Conservation (phyloP, 305 asterid species). For the Fraxinus greggii region DNA sequence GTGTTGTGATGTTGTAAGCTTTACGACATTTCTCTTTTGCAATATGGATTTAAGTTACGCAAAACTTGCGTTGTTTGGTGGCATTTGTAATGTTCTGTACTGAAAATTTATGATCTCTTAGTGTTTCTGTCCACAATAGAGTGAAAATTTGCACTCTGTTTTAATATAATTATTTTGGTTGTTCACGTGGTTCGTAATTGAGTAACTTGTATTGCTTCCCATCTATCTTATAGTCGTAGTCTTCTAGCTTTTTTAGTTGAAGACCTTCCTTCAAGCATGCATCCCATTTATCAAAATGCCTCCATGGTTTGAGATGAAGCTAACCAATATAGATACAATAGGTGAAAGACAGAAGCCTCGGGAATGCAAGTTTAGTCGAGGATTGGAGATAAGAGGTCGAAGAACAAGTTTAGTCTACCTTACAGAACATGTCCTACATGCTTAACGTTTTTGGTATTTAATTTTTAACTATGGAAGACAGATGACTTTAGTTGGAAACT, state of each 20-base stretch:
- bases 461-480: neutral
- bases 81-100: neutral
- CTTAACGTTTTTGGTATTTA: neutral
- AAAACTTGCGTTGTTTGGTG: conserved; percentile 10
- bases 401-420: neutral
- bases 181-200: neutral
- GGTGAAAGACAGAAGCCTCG: neutral
- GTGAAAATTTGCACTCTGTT: neutral
- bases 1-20: conserved; percentile 56
- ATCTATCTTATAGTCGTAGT: neutral
- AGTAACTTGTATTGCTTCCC: neutral
- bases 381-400: neutral
- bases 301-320: neutral
- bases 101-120: neutral
- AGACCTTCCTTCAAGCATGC: neutral
- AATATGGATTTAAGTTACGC: conserved; percentile 41
- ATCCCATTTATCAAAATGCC: neutral
- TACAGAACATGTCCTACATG: neutral
- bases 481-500: neutral
- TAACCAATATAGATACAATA: neutral
- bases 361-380: neutral
- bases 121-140: neutral
- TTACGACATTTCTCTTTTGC: conserved; percentile 41
- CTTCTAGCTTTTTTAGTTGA: neutral
- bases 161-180: neutral